Evolutionary conservation across 768 basidiomycete genomes (phyloP).

Genomic region (Lactifluus subvellereus): DNA sequence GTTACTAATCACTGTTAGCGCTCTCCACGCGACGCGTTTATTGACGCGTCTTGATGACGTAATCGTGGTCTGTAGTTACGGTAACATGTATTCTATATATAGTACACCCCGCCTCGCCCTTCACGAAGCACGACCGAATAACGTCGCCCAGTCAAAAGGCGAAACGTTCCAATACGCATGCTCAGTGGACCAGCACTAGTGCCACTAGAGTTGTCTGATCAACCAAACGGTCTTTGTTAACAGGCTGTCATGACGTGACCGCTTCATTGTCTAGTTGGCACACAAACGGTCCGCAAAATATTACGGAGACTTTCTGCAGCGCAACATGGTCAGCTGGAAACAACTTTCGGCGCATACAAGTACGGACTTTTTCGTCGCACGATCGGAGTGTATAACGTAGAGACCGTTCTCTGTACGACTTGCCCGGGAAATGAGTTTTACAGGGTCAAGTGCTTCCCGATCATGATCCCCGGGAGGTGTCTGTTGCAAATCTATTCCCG

Average conservation of each 20-base stretch:
- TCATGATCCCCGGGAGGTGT: constrained; percentile 1
- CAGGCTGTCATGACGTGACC: no score
- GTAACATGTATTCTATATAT: background rate
- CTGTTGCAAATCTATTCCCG: constrained; percentile 30
- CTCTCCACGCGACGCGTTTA: constrained; percentile 1
- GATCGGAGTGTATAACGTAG: constrained; percentile 55
- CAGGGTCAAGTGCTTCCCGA: constrained; percentile 34
- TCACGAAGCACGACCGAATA: background rate
- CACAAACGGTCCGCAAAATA: constrained; percentile 26
- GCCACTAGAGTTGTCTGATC: background rate
- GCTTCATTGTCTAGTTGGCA: background rate
- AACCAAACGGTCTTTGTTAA: background rate
- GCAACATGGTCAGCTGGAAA: background rate
- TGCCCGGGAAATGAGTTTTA: constrained; percentile 46
- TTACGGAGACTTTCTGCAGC: constrained; percentile 6
- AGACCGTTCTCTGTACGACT: constrained; percentile 45
- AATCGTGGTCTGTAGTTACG: background rate
- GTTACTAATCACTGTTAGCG: background rate
- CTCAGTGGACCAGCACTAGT: background rate
- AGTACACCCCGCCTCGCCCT: background rate
- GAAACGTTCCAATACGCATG: no score
- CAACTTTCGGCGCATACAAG: background rate
- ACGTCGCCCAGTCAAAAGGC: background rate
- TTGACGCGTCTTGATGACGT: constrained; percentile 14
- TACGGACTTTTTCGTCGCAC: constrained; percentile 22